These are phyloP conservation scores for Solanum hybrid DNA, from an alignment of 305 asterid genomes.

Conservation along the genomic window DNA sequence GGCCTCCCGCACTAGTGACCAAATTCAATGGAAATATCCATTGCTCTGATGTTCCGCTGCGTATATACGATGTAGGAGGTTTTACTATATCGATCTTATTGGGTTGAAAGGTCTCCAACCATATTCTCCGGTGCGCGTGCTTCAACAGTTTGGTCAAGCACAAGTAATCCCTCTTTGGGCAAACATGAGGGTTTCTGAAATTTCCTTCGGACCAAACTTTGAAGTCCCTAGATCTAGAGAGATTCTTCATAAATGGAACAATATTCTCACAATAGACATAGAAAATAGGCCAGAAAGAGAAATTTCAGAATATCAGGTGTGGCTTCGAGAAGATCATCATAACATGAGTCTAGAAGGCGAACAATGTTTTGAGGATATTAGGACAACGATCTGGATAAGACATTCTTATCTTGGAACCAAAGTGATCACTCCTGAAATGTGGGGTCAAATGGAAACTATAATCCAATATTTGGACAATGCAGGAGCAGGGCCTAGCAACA, in stretches of 20 bases:
- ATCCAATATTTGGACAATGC: not conserved
- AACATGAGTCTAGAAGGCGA: not conserved
- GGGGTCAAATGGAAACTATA: not conserved
- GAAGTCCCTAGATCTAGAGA: not conserved
- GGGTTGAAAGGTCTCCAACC: not conserved
- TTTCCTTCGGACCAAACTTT: not conserved
- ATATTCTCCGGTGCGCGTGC: not conserved
- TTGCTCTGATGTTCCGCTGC: not conserved
- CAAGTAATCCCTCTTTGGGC: not conserved
- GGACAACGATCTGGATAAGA: not conserved
- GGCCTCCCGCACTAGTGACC: not conserved
- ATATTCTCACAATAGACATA: not conserved
- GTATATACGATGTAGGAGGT: not conserved
- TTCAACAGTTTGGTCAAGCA: not conserved
- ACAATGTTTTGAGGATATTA: not conserved
- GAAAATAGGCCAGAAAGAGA: not conserved
- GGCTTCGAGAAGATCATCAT: not conserved
- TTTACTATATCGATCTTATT: not conserved
- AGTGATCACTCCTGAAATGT: not conserved
- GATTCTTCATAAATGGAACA: not conserved
- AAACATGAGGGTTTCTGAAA: not conserved
- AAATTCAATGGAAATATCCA: not conserved
- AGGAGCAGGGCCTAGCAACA: not conserved
- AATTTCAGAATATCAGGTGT: not conserved
- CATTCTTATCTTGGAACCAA: not conserved